Evolutionary conservation across 2,329 filamentous ascomycete genomes (phyloP).

Genomic region (Chlorencoelia australis): DNA sequence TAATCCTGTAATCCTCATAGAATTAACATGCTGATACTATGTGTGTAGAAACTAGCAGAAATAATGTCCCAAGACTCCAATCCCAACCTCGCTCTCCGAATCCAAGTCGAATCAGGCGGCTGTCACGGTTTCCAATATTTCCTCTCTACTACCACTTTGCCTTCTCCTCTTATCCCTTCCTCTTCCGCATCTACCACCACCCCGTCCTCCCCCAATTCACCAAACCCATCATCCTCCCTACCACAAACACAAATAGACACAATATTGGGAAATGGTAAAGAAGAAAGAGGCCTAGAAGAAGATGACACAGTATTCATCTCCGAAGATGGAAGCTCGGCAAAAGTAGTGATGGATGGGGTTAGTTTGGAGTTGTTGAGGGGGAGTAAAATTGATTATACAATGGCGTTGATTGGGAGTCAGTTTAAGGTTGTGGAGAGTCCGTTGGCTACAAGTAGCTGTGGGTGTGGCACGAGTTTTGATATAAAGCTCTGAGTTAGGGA

Average conservation of each 20-base stretch:
- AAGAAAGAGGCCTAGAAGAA: slow-evolving; percentile 40
- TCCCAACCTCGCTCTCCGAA: slow-evolving; percentile 74
- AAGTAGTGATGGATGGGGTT: slow-evolving; percentile 78
- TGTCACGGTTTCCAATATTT: slow-evolving; percentile 98
- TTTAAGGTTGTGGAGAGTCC: slow-evolving; percentile 97
- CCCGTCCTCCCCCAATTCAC: neutral
- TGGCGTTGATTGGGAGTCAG: slow-evolving; percentile 87
- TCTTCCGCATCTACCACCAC: neutral
- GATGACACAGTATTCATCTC: slow-evolving; percentile 80
- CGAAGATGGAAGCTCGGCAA: slow-evolving; percentile 54
- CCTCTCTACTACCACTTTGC: slow-evolving; percentile 49
- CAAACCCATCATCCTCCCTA: neutral
- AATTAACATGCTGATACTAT: too few relatives aligned
- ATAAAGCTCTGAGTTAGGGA: slow-evolving; percentile 52
- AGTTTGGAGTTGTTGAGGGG: slow-evolving; percentile 84
- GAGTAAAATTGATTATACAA: slow-evolving; percentile 93
- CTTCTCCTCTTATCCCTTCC: slow-evolving; percentile 1
- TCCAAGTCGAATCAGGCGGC: slow-evolving; percentile 85
- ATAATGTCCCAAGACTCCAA: slow-evolving; percentile 67
- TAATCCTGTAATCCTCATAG: neutral
- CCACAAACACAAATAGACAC: too few relatives aligned
- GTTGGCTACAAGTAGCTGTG: slow-evolving; percentile 83
- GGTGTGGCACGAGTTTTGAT: slow-evolving; percentile 96
- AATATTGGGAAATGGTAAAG: too few relatives aligned
- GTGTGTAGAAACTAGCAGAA: slow-evolving; percentile 32